Percentiles rank a stretch among this genome's conserved stretches.
Evolutionary conservation across 192 early-diverging fungal species (phyloP).

Genomic region (Umbelopsis sp.): DNA sequence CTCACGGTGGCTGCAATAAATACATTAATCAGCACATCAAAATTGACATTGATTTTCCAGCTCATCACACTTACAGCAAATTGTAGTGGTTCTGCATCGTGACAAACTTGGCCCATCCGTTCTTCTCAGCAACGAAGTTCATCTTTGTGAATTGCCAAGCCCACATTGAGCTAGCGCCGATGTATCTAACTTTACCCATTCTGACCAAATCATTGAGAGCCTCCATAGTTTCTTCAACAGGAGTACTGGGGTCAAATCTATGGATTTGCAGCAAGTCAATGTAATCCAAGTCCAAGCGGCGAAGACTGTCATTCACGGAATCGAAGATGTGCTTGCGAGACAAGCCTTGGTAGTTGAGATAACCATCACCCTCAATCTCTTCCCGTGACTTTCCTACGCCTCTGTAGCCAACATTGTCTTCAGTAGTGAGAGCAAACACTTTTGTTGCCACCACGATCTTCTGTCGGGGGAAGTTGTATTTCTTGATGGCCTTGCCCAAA

Average conservation of each 20-base stretch:
- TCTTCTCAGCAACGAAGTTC: constrained; percentile 40
- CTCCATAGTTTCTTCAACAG: constrained; percentile 70
- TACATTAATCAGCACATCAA: too few species aligned
- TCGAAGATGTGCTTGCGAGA: constrained; percentile 82
- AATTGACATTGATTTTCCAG: too few species aligned
- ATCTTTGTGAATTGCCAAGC: constrained; percentile 43
- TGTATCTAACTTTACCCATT: constrained; percentile 59
- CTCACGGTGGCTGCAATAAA: constrained; percentile 28
- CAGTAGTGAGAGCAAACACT: constrained; percentile 48
- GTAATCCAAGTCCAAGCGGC: constrained; percentile 66
- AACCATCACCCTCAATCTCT: neutral
- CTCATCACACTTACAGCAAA: neutral
- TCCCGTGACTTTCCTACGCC: neutral
- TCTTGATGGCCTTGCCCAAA: constrained; percentile 44
- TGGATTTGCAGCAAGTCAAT: constrained; percentile 72
- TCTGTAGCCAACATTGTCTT: constrained; percentile 23
- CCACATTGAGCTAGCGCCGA: constrained; percentile 41
- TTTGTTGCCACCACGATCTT: constrained; percentile 81
- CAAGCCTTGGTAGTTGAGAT: constrained; percentile 69
- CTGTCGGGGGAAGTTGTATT: constrained; percentile 54
- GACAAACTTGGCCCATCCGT: constrained; percentile 40
- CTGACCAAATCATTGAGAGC: constrained; percentile 71
- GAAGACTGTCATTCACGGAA: constrained; percentile 64
- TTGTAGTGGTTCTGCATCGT: constrained; percentile 34
- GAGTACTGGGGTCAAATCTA: constrained; percentile 40